Base-by-base conservation (phyloP, 257 asterid genomes). In the Solanum sitiens region DNA sequence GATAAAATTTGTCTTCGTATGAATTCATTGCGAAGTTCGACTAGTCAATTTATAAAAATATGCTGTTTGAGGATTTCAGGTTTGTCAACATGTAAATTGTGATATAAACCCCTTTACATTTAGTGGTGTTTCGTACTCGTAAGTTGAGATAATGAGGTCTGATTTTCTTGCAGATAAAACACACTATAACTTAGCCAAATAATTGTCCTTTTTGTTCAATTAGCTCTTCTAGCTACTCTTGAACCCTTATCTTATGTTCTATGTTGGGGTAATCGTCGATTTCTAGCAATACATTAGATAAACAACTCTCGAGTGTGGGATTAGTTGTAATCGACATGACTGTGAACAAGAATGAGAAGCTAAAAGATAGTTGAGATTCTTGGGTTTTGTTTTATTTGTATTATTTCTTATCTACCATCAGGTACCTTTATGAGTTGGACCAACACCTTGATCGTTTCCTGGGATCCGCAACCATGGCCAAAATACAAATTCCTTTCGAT, bases 401-500 rank as follows among this genome's bases (percentile, higher is more conserved):
- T 87, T 42, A 61, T 88, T 79, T 70, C 85, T 59, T 88, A 72
- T 84, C 33, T 65, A 45, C 83, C 68, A 4, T 86, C 95, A 96
- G 99, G 87, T 86, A 91, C 91, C 97, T 97, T 6, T 97, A 97
- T 45, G 99, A 97, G 87, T 88, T 95, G 93, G 98, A 97, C 71
- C 98, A 97, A 89, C 98, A 97, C 91, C 92, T 97, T 20, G 93
- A 93, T 67, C 98, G 99, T 45, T 93, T 97, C 89, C 53, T 97
- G 59, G 87, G 94, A 7, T 97, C 98, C n/a, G 96, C 98, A 68
- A 83, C 89, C 83, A 94, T 93, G 98, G 98, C 98, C 86, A 97
- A 94, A 88, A 95, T 97, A 86, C 91, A 91, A 87, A 94, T 87
- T 76, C 98, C 98, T 1, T 95, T 95, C 39, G 92, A 93, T 50